Base-by-base conservation (phyloP, 2,329 filamentous ascomycete species). In the Botryotinia convoluta region DNA sequence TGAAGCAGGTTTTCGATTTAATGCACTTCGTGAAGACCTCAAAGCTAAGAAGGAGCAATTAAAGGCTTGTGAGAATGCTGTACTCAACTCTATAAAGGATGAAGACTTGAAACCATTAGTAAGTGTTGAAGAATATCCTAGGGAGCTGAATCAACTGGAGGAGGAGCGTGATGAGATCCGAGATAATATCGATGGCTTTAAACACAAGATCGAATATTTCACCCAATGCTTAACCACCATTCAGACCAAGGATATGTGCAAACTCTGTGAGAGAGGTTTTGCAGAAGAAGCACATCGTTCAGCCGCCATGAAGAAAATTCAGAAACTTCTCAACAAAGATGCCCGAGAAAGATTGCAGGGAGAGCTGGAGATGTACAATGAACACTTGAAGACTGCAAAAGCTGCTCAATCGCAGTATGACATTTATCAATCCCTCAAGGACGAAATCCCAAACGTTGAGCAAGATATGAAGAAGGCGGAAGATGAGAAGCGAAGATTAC, bases 241-340 rank as follows among this genome's bases (percentile, higher is more conserved):
- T 18, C 86, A 92, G 72, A 85, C 89, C 48, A 88, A 92, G 71
- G 92, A 93, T 77, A 88, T 87, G 62, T 98, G 95, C 81, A 87
- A 89, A 48, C 88, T 96, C 35, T 98, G 95, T 80, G 87, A 89
- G 61, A 89, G 94, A 71, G 82, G 86, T 6, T 94, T 97, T 80
- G 84, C 85, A 82, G 89, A 86, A 79, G 84, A 85, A 77, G 86
- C 83, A 45, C 89, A 87, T 78, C 90, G 87, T 76, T 90, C 86
- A n/a, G 88, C 85, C 70, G 86, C 97, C 74, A 84, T 90, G 68
- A 86, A 88, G 59, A 92, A 90, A 78, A 86, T 98, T 48, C 87
- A 91, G 73, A 87, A 88, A 72, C 86, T 88, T 64, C 85, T 90
- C 35, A 86, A 89, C 61, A 89, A 89, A 48, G 87, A 89, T 72